These are phyloP conservation scores for Nyctanthes arbortristis DNA, from an alignment of 257 asterid genomes.

Conservation along the genomic window DNA sequence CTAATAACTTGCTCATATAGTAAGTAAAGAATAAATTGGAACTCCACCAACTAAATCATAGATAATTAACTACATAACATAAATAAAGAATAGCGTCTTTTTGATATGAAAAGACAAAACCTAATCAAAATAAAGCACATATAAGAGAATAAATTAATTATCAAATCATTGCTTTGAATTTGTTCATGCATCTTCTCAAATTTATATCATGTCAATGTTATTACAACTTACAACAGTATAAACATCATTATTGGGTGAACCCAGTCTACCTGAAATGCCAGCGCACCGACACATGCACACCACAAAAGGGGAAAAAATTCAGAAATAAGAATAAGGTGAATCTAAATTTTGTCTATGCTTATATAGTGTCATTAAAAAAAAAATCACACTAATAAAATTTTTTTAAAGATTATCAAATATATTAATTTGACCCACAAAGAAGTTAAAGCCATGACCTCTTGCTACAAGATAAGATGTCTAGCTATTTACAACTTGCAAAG, in stretches of 20 bases:
- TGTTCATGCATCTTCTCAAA: not conserved
- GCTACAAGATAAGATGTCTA: constrained; percentile 23
- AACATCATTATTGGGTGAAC: constrained; percentile 6
- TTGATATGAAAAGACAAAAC: not conserved
- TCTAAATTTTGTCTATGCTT: too few species aligned
- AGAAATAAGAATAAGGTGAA: too few species aligned
- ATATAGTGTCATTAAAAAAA: too few species aligned
- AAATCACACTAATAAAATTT: too few species aligned
- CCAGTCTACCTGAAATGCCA: not conserved
- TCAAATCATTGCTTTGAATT: not conserved
- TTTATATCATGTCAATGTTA: not conserved
- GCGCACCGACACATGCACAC: constrained; percentile 13
- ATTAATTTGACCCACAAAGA: not conserved
- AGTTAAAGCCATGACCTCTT: not conserved
- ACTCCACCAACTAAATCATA: not conserved
- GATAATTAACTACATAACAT: not conserved
- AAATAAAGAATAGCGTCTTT: not conserved
- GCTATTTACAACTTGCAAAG: constrained; percentile 25
- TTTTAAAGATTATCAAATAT: not conserved
- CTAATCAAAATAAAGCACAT: not conserved
- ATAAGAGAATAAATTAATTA: not conserved
- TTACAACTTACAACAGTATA: not conserved
- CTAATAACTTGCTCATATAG: too few species aligned
- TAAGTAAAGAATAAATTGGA: not conserved
- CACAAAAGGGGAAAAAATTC: not conserved